Percentiles rank a stretch among this genome's conserved stretches.
phyloP scores from a whole-genome alignment of 306 rosid species.

The Casuarina equisetifolia region DNA sequence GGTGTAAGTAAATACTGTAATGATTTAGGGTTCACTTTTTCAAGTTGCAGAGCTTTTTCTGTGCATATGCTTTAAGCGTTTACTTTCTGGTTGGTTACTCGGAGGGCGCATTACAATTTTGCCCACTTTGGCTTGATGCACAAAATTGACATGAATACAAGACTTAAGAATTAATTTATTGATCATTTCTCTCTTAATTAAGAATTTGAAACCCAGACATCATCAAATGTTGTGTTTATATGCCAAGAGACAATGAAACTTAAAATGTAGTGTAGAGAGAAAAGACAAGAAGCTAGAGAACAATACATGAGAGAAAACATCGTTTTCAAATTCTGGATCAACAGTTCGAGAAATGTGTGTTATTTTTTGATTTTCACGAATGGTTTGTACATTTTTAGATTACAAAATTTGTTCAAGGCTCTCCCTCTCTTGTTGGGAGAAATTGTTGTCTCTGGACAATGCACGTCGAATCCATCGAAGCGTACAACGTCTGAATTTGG shows the following conservation, averaged over 20 bases:
- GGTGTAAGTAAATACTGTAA: constrained; percentile 36
- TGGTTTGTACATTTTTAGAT: no score
- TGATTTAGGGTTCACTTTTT: constrained; percentile 3
- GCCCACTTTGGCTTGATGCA: neutral
- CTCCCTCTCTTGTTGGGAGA: no score
- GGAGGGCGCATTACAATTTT: constrained; percentile 29
- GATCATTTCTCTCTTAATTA: neutral
- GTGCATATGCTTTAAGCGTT: constrained; percentile 20
- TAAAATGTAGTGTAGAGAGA: neutral
- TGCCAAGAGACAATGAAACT: neutral
- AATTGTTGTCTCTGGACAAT: no score
- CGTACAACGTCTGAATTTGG: neutral
- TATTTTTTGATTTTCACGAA: no score
- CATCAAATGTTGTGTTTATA: neutral
- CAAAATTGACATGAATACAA: neutral
- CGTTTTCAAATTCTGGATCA: neutral
- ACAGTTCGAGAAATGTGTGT: no score
- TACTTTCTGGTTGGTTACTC: neutral
- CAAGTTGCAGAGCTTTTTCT: constrained; percentile 15
- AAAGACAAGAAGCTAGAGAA: neutral
- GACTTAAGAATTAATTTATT: no score
- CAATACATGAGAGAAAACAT: neutral
- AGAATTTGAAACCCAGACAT: neutral
- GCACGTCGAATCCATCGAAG: no score
- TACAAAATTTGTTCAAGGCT: no score